These are phyloP conservation scores for Chlamydomonas incerta DNA, from an alignment of 139 green algal species.

Conservation along the genomic window DNA sequence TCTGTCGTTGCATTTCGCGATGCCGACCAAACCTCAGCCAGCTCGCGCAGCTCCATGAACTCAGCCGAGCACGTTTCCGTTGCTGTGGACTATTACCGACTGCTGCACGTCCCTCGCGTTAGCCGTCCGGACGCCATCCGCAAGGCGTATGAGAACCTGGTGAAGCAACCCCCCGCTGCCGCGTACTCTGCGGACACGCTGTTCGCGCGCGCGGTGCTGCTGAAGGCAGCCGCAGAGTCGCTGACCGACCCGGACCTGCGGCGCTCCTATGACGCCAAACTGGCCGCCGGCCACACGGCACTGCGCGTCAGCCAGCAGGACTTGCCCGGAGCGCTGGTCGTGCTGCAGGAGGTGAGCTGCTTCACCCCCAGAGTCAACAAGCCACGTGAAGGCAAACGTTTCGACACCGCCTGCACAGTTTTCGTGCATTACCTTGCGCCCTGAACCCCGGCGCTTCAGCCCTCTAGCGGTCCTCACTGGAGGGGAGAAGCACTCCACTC, in stretches of 20 bases:
- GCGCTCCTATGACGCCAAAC: constrained; percentile 46
- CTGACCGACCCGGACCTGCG: constrained; percentile 34
- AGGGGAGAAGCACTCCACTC: too few relatives aligned
- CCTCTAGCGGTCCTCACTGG: too few relatives aligned
- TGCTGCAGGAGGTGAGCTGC: constrained; percentile 54
- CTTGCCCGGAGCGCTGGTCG: constrained; percentile 57
- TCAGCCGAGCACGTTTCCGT: not conserved
- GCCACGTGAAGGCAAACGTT: too few relatives aligned
- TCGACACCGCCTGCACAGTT: too few relatives aligned
- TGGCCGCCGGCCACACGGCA: constrained; percentile 15
- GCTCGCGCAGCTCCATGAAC: not conserved
- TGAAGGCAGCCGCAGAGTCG: constrained; percentile 47
- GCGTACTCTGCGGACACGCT: constrained; percentile 50
- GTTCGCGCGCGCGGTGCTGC: constrained; percentile 52
- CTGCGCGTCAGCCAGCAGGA: constrained; percentile 52
- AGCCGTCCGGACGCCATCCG: constrained; percentile 27
- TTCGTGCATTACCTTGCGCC: too few relatives aligned
- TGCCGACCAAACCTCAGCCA: not conserved
- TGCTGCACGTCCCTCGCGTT: constrained; percentile 18
- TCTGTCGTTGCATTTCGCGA: not conserved
- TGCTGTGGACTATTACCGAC: constrained; percentile 26
- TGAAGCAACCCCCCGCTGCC: not conserved
- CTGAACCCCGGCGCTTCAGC: too few relatives aligned
- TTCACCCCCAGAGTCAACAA: too few relatives aligned
- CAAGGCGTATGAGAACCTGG: constrained; percentile 18